Base-by-base conservation (phyloP, 2,329 filamentous ascomycete genomes). In the Sordariomycetes sp. region DNA sequence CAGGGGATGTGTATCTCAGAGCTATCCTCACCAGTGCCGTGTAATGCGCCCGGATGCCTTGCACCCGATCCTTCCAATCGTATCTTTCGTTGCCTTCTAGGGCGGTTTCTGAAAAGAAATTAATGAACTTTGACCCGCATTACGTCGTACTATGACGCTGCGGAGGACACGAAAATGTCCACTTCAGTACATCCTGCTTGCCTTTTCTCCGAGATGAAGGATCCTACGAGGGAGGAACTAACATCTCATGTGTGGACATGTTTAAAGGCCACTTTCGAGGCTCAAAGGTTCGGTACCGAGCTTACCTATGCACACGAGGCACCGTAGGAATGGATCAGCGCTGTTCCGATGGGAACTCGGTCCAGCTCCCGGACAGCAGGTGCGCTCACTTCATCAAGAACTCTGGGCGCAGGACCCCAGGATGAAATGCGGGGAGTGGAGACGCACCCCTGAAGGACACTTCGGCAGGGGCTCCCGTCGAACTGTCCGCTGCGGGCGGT, bases 311-410 rank as follows among this genome's bases (percentile, higher is more conserved):
- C 45, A 22, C 45, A 20, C 35, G 22, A 22, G 15, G n/a, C 25
- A 8, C 42, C 20, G 34, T 20, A 51, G 55, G 45, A n/a, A 52
- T 52, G 45, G 55, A 56, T 20, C 25, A 56, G 39, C 48, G 25
- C 55, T 52, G 45, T 52, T 56, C 55, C 55, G 55, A 52, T 52
- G 55, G 55, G n/a, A 56, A 56, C 32, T 25, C 55, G 55, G 55
- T 36, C 55, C 55, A 32, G 48, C 25, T 56, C 32, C 55, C 55
- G 55, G 8, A 48, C 20, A 20, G 17, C 32, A 35, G 32, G 55
- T 52, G 48, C 25, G 55, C 32, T 24, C 55, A 56, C 55, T 56
- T 56, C 55, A 56, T 56, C 15, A 52, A 32, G 55, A 56, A 39
- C 10, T 20, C 55, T 42, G 48, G 55, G 32, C 17, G 22, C 39